Percentiles rank a stretch among this genome's conserved stretches.
Conservation (phyloP, 768 basidiomycete genomes). For the Naganishia friedmannii region DNA sequence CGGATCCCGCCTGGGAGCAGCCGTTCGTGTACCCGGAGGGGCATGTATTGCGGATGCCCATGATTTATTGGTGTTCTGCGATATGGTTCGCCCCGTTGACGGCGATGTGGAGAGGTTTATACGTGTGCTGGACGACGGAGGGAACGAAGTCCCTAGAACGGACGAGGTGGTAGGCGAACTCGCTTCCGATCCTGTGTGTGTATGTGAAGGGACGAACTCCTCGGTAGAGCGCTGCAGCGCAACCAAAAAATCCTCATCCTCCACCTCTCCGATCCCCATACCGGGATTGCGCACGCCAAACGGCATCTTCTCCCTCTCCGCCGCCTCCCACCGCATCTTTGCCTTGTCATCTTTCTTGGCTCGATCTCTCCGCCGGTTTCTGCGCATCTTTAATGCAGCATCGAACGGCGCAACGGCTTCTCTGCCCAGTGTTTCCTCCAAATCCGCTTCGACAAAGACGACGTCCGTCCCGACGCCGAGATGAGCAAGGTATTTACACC, state of each 20-base stretch:
- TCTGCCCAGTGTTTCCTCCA: conserved; percentile 70
- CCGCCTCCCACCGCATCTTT: conserved; percentile 67
- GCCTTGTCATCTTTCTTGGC: conserved; percentile 83
- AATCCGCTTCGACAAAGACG: conserved; percentile 84
- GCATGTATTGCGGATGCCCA: conserved; percentile 26
- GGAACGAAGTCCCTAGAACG: conserved; percentile 25
- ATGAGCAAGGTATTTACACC: conserved; percentile 93
- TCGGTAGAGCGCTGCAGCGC: conserved; percentile 44
- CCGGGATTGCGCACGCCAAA: conserved; percentile 30
- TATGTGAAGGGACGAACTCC: conserved; percentile 27
- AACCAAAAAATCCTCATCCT: conserved; percentile 44
- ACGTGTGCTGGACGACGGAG: conserved; percentile 20
- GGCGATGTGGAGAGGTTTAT: conserved; percentile 15
- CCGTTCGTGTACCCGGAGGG: conserved; percentile 29
- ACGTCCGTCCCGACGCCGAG: conserved; percentile 88
- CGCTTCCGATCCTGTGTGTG: neutral
- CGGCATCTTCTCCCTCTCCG: conserved; percentile 62
- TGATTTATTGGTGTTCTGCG: conserved; percentile 20
- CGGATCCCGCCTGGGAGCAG: conserved; percentile 5
- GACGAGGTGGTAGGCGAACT: conserved; percentile 30
- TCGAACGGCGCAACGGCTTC: conserved; percentile 80
- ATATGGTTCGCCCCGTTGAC: neutral
- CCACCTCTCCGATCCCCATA: conserved; percentile 20
- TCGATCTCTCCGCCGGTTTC: conserved; percentile 73
- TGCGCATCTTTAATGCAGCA: conserved; percentile 71